Evolutionary conservation across 345 rosid species (phyloP), one percentile per base, ranked within the genome.

Genomic region (Dipteronia sinensis): DNA sequence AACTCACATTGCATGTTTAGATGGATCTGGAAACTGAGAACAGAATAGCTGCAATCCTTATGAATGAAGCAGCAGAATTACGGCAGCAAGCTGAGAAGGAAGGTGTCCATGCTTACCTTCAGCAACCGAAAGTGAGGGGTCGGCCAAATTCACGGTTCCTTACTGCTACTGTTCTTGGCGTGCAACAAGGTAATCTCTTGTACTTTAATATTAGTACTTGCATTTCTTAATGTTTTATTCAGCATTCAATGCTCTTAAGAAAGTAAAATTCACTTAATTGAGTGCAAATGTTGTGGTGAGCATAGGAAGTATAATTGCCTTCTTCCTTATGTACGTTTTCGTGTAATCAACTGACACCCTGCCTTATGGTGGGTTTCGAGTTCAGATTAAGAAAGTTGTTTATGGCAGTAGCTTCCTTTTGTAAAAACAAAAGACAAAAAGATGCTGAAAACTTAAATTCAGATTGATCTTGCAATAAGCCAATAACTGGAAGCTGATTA

Each of bases 11-110:
- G 75, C 81, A 76, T 78, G 49, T 9, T 78, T 65, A 72, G 75
- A 96, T 96, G 99, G 98, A 96, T 89, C 77, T 96, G 74, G 93
- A 91, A 77, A 94, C 97, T 20, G 99, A 94, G 71, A 96, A 96
- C 78, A 85, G 94, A 73, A 88, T 96, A 80, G 98, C 97, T 79
- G 86, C 97, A 23, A 83, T 92, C 79, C 94, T 96, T 27, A 77
- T 96, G 82, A 92, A 90, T 85, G 99, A 96, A 87, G 97, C 98
- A 3, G 94, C 95, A n/a, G 99, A 94, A 47, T 85, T 92, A 82
- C 89, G 91, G 68, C 85, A 85, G 61, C 89, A 84, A 85, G 97
- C 97, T 67, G 93, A 91, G 77, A 89, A 79, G 75, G 98, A 95
- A 72, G 98, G 97, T 0, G 87, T 92, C 4, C 86, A 87, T 80